These are phyloP conservation scores for Podila epigama DNA, from an alignment of 192 early-diverging fungal species.

Conservation along the genomic window DNA sequence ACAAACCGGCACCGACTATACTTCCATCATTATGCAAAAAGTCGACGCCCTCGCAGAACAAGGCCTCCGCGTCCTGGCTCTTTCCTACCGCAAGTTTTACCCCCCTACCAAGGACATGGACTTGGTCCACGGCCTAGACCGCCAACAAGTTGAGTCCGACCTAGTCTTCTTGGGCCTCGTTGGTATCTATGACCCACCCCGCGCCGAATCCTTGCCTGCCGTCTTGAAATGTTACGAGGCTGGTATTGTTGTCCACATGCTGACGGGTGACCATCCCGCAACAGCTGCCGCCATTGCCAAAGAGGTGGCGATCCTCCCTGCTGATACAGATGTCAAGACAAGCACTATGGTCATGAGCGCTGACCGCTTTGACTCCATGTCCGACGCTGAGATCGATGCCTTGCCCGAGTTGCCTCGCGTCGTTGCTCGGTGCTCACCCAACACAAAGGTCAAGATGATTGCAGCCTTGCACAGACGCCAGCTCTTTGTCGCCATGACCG, in stretches of 20 bases:
- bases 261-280: slow-evolving; percentile 91
- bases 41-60: slow-evolving; percentile 49
- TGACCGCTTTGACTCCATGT: slow-evolving; percentile 82
- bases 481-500: slow-evolving; percentile 84
- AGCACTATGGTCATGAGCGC: slow-evolving; percentile 82
- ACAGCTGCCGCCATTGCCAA: slow-evolving; percentile 93
- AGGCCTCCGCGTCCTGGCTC: slow-evolving; percentile 77
- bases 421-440: slow-evolving; percentile 92
- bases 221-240: slow-evolving; percentile 84
- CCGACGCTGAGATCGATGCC: slow-evolving; percentile 83
- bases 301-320: slow-evolving; percentile 81
- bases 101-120: slow-evolving; percentile 35
- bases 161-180: slow-evolving; percentile 88
- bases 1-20: slow-evolving; percentile 74
- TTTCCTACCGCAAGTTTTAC: slow-evolving; percentile 69
- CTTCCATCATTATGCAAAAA: slow-evolving; percentile 73
- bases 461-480: slow-evolving; percentile 81
- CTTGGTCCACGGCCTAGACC: slow-evolving; percentile 60
- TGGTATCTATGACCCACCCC: slow-evolving; percentile 94
- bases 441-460: slow-evolving; percentile 98
- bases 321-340: slow-evolving; percentile 36
- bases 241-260: slow-evolving; percentile 95
- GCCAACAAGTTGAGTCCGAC: slow-evolving; percentile 73
- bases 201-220: slow-evolving; percentile 68
- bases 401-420: slow-evolving; percentile 84